A percentile compares a stretch with the other conserved stretches of the same genome.
Conservation (phyloP, 2,329 filamentous ascomycete genomes). For the Emmonsiellopsis sp. region DNA sequence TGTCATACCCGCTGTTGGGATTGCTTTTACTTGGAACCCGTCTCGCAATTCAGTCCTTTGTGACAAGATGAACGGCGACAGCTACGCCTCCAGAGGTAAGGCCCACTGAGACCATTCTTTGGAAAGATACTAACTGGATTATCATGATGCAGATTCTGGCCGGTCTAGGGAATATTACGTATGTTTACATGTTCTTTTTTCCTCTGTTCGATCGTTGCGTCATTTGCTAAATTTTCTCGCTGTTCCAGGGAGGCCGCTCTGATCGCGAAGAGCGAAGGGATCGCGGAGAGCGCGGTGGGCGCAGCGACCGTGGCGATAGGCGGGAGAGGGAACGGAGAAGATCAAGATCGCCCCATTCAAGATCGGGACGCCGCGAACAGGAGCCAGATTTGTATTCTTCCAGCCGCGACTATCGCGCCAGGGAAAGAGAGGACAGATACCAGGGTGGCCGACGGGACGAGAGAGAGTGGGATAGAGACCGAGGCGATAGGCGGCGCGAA, state of each 20-base stretch:
- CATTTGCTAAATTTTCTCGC: constrained; percentile 12
- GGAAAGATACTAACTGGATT: constrained; percentile 28
- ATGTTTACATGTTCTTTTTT: neutral
- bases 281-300: constrained; percentile 16
- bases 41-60: neutral
- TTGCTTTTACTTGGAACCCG: neutral
- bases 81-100: constrained; percentile 69
- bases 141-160: constrained; percentile 36
- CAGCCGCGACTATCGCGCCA: constrained; percentile 82
- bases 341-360: constrained; percentile 74
- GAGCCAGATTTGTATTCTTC: constrained; percentile 84
- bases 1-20: neutral
- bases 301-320: constrained; percentile 33
- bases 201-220: constrained; percentile 10
- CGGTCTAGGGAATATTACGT: constrained; percentile 35
- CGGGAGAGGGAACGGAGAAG: constrained; percentile 57
- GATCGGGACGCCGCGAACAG: constrained; percentile 59
- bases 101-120: constrained; percentile 6
- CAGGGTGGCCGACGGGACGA: constrained; percentile 61
- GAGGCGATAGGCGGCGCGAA: constrained; percentile 52
- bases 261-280: constrained; percentile 36
- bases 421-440: constrained; percentile 90
- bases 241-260: constrained; percentile 36
- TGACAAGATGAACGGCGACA: constrained; percentile 69
- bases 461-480: constrained; percentile 69